Base-by-base conservation (phyloP, 1,139 yeast species). In the Saccharomycopsis hybrid region DNA sequence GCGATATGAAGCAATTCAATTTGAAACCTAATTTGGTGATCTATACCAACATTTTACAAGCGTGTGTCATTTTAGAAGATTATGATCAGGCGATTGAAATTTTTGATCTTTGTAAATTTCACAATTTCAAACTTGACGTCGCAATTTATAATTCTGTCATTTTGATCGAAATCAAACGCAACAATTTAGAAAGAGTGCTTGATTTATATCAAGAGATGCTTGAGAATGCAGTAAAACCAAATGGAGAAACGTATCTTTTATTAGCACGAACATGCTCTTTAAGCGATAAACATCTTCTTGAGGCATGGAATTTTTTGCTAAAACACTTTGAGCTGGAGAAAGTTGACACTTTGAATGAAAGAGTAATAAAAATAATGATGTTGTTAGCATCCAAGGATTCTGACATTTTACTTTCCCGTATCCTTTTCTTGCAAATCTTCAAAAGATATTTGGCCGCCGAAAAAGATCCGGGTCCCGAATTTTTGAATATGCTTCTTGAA, bases 51-150 rank as follows among this genome's bases (percentile, higher is more conserved):
- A 72, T 88, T 1, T 64, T 89, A 49, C 82, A 83, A 54, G 76
- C 88, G 25, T 82, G 86, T 60, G 79, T 81, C 2, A 73, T 78
- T 52, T 61, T 77, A 27, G 68, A 69, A 28, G 76, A 80, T 54
- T 79, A 73, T 56, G 66, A 72, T 36, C 80, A 78, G 56, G 96
- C 96, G 0, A 76, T 78, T 52, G 80, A 81, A 48, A 71, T 86
- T 1, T 92, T 92, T 63, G 92, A 85, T 58, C 78, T 88, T 56
- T 82, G 92, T 89, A 90, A 88, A 63, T 90, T 86, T 62, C 62
- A 71, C 4, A 66, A 69, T 33, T 77, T 87, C 2, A 76, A 77
- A 48, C 97, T 97, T 0, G 84, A 80, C 47, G 62, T 77, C 0
- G 66, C 70, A 25, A 78, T 88, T 1, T 92, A 88, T 64, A 81